Base-by-base conservation (phyloP, 495 filamentous ascomycete species). In the Chaetomium cochliodes region DNA sequence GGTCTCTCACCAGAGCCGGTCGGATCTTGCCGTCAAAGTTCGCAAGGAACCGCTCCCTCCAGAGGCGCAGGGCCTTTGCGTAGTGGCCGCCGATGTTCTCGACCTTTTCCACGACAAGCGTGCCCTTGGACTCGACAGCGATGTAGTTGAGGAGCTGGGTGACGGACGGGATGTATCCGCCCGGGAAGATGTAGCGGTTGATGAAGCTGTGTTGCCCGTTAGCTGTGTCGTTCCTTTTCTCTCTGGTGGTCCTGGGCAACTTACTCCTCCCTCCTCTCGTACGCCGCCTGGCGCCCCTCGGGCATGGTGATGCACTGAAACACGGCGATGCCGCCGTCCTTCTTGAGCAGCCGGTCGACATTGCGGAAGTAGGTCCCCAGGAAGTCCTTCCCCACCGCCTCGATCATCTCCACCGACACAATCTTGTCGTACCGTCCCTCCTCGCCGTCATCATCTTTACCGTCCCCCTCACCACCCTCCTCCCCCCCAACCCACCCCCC, bases 291-390 rank as follows among this genome's bases (percentile, higher is more conserved):
- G 50, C 79, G 72, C 9, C 76, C 80, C 69, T 91, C 86, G 1
- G 88, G 88, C 80, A 90, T 90, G 15, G 88, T 90, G 64, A 91
- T 91, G 62, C 88, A 89, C 72, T 91, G 89, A 69, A 91, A 88
- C 33, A 87, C 82, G 9, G 86, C 84, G 46, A 91, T 84, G 0
- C 88, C 88, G 3, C 84, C 83, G 0, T 86, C 80, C 18, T 70
- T 74, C 73, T 91, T 90, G 50, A 91, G 69, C 54, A 90, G 67
- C 58, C 72, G 71, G 65, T 88, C 76, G 12, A 91, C 76, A 65
- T 80, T 77, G n/a, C 71, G 73, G 65, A 88, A 88, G 61, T 86
- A 91, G 4, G 76, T 85, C 18, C 82, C 77, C 26, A 91, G 68
- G 65, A 82, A 90, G 67, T 88, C 83, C 51, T 77, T 70, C 11